phyloP scores from a whole-genome alignment of 345 rosid species.

The Limnanthes douglasii region DNA sequence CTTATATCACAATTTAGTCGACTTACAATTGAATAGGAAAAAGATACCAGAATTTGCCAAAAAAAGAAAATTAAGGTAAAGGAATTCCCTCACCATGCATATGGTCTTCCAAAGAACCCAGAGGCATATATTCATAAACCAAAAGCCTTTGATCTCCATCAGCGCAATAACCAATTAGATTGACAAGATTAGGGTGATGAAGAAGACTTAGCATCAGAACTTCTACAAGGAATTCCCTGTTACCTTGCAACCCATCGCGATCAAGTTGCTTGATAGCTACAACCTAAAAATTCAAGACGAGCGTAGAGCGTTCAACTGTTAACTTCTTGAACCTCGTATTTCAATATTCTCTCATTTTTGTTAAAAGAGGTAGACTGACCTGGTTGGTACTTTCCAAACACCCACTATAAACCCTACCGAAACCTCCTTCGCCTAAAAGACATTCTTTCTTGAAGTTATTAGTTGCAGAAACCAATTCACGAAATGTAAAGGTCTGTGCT shows the following conservation, averaged over 20 bases:
- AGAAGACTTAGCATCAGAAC: conserved; percentile 78
- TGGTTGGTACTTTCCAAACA: conserved; percentile 38
- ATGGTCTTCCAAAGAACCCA: conserved; percentile 81
- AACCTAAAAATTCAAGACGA: conserved; percentile 20
- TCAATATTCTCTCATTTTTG: not conserved
- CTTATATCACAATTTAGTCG: not conserved
- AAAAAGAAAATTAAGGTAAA: too few relatives aligned
- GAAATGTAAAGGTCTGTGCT: conserved; percentile 61
- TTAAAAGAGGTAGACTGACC: conserved; percentile 21
- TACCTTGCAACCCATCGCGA: conserved; percentile 81
- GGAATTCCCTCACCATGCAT: conserved; percentile 37
- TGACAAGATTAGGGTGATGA: conserved; percentile 84
- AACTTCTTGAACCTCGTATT: not conserved
- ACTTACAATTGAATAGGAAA: not conserved
- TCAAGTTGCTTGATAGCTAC: conserved; percentile 92
- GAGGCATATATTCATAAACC: conserved; percentile 79
- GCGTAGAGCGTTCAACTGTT: not conserved
- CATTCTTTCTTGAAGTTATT: conserved; percentile 67
- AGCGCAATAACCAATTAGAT: conserved; percentile 75
- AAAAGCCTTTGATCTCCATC: conserved; percentile 95
- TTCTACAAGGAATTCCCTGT: conserved; percentile 84
- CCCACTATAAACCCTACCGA: conserved; percentile 80
- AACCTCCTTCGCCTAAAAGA: conserved; percentile 85
- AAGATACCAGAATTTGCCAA: too few relatives aligned
- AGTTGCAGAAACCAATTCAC: conserved; percentile 65